Percentiles rank a stretch among this genome's conserved stretches.
Conservation (phyloP, 805 yeast genomes). For the Metschnikowia lochheadii region DNA sequence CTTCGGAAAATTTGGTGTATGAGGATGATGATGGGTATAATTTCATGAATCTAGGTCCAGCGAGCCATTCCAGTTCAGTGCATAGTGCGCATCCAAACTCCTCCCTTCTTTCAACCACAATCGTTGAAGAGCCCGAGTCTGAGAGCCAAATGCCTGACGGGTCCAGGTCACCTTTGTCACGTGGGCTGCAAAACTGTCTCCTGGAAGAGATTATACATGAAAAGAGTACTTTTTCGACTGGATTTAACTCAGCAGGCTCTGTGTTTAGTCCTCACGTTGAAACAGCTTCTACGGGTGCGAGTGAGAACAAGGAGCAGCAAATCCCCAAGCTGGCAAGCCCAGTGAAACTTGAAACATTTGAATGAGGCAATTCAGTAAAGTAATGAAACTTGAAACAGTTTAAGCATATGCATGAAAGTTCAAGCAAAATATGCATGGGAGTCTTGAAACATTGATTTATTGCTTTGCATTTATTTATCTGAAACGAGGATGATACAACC, state of each 20-base stretch:
- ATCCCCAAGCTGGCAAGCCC: not conserved
- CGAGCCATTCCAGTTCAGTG: not conserved
- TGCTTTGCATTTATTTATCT: not conserved
- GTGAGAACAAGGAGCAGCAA: not conserved
- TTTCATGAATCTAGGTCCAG: constrained; percentile 7
- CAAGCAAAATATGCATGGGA: not conserved
- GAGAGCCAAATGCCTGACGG: constrained; percentile 4
- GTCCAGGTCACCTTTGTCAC: not conserved
- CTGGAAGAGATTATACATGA: not conserved
- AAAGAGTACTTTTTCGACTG: not conserved
- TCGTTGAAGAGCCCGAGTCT: constrained; percentile 15
- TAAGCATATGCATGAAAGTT: too few species aligned
- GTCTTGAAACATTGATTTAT: not conserved
- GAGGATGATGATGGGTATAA: constrained; percentile 20
- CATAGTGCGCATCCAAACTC: not conserved
- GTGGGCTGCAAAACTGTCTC: not conserved
- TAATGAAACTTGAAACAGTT: too few species aligned
- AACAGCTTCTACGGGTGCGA: not conserved
- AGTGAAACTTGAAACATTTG: not conserved
- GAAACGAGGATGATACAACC: not conserved
- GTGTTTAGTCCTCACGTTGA: not conserved
- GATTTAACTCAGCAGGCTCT: constrained; percentile 1
- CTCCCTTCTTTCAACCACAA: constrained; percentile 11
- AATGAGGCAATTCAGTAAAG: not conserved
- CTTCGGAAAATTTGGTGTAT: constrained; percentile 7